phyloP scores from a whole-genome alignment of 208 protist species.

The Leishmania mexicana region DNA sequence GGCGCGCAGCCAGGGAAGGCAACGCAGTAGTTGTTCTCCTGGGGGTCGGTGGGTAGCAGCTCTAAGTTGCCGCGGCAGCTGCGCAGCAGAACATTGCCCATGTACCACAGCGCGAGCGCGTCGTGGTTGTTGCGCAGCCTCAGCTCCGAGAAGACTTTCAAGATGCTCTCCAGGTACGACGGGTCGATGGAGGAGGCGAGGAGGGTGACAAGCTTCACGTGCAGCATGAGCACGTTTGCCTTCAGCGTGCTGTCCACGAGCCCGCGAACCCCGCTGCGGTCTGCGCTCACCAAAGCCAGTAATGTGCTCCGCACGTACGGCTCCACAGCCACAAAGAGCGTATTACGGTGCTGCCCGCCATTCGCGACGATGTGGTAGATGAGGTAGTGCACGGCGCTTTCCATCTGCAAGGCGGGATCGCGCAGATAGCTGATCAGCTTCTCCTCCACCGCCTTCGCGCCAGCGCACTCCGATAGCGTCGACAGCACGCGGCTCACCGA shows the following conservation, averaged over 20 bases:
- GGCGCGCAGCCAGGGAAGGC: slow-evolving; percentile 81
- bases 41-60: slow-evolving; percentile 83
- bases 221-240: slow-evolving; percentile 88
- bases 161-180: slow-evolving; percentile 83
- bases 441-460: slow-evolving; percentile 67
- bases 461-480: slow-evolving; percentile 87
- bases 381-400: slow-evolving; percentile 80
- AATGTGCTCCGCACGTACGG: slow-evolving; percentile 90
- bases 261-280: slow-evolving; percentile 47
- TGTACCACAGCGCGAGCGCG: slow-evolving; percentile 87
- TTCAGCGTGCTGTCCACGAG: slow-evolving; percentile 80
- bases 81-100: slow-evolving; percentile 87
- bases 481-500: slow-evolving; percentile 74
- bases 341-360: slow-evolving; percentile 85
- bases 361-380: slow-evolving; percentile 85
- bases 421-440: slow-evolving; percentile 77
- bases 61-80: slow-evolving; percentile 81
- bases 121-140: slow-evolving; percentile 87
- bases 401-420: slow-evolving; percentile 78
- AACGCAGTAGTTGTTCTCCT: slow-evolving; percentile 88
- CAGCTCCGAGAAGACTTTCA: slow-evolving; percentile 81
- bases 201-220: slow-evolving; percentile 87
- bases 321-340: slow-evolving; percentile 81
- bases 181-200: slow-evolving; percentile 74
- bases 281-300: slow-evolving; percentile 68